phyloP scores from a whole-genome alignment of 805 yeast species.

The Wickerhamiella allomyrinae region DNA sequence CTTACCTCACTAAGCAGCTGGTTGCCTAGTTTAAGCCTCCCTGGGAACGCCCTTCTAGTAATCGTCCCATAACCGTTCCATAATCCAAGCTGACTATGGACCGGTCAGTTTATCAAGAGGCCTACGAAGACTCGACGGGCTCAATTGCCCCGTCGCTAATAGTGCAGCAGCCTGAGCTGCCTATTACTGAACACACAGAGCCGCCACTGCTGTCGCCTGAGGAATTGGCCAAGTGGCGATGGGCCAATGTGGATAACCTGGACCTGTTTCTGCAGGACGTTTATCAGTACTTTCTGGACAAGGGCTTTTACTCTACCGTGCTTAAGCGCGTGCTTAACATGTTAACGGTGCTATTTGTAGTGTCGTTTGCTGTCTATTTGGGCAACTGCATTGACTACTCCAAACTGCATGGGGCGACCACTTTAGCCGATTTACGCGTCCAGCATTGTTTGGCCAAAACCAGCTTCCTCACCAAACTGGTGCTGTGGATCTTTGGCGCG shows the following conservation, averaged over 20 bases:
- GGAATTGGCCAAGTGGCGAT: conserved; percentile 81
- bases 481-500: conserved; percentile 45
- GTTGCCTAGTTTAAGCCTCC: too few species aligned
- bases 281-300: conserved; percentile 71
- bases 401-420: conserved; percentile 24
- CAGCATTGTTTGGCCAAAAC: conserved; percentile 35
- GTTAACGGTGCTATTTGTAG: conserved; percentile 62
- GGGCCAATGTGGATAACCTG: conserved; percentile 92
- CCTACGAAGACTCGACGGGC: neutral
- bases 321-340: conserved; percentile 52
- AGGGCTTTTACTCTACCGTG: conserved; percentile 71
- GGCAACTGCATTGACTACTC: conserved; percentile 68
- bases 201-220: conserved; percentile 33
- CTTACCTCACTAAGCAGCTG: too few species aligned
- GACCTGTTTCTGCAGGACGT: conserved; percentile 74
- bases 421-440: conserved; percentile 29
- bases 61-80: too few species aligned
- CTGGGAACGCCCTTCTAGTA: too few species aligned
- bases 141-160: neutral
- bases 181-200: neutral
- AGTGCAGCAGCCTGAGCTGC: neutral
- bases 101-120: conserved; percentile 10
- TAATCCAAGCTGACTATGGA: too few species aligned
- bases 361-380: conserved; percentile 63
- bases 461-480: conserved; percentile 38